Base-by-base conservation (phyloP, 805 yeast species). In the Yamadazyma paraphyllophila region DNA sequence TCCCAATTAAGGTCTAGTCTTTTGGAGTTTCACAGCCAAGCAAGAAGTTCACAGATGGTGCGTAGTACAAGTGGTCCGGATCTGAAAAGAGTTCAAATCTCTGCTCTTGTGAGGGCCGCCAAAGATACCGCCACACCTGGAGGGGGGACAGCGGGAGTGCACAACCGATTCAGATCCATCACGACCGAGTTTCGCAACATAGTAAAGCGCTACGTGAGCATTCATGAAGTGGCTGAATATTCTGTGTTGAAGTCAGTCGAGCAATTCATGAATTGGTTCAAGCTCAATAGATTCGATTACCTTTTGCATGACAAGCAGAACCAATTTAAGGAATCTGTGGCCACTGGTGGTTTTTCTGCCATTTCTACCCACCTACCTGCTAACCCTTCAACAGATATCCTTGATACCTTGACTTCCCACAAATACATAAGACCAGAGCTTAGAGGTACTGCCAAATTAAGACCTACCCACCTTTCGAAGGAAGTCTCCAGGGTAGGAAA, bases 361-460 rank as follows among this genome's bases (percentile, higher is more conserved):
- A 20, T 6, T 20, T 20, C 24, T 20, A 6, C 24, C 24, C n/a
- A n/a, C n/a, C n/a, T n/a, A n/a, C 31, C 31, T 11, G 4, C 11
- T 7, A 29, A 29, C 24, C 24, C 24, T 20, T 20, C 24, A 20
- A 20, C 24, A 4, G 31, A 32, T 10, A 16, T 42, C 17, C 6
- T 35, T 10, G 41, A 27, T 10, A 12, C 30, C 12, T 25, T 44
- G 24, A 30, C 20, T 9, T 11, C 33, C 8, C 25, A 37, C 30
- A 30, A 4, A 17, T 50, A 50, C 32, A 34, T 44, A 7, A 17
- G 54, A 31, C 54, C 52, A 7, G 52, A 51, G 36, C 39, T 44
- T 15, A 25, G 40, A 15, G 24, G 39, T 25, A 42, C 44, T 20
- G 7, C 17, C 7, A 4, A 12, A 5, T 36, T 36, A 36, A n/a